Base-by-base conservation (phyloP, 306 rosid genomes). In the Quercus suber region DNA sequence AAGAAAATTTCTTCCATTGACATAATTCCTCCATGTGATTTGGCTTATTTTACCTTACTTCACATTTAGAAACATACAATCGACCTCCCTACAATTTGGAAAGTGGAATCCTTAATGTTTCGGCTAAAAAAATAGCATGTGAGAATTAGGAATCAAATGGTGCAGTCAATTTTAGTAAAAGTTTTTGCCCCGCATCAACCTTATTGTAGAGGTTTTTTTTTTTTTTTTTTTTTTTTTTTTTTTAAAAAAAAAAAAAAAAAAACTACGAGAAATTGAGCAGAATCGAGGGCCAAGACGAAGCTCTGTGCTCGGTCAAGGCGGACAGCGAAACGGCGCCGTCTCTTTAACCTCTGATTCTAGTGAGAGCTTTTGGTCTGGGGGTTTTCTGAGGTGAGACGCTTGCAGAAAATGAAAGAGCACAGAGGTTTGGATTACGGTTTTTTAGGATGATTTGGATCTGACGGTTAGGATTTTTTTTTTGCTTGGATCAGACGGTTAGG, bases 221-320 rank as follows among this genome's bases (percentile, higher is more conserved):
- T 5, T 35, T 35, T 33, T 5, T 21, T 21, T 21, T 21, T 35
- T 35, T 1, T 35, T 35, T 35, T 5, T 35, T 35, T 33, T 5
- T 21, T 21, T 21, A 0, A 21, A 21, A 21, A 21, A 21, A 43
- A 43, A 68, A 21, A 31, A 45, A 18, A 69, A 13, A 12, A 69
- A 27, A n/a, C 7, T 30, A 27, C 15, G 11, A 49, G 4, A n/a
- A 15, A 2, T 0, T 0, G 0, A 45, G 82, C 89, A 89, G 80
- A 89, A 91, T 74, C 53, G 89, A 90, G 97, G 95, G 88, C 97
- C 97, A 83, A 87, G 97, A 87, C 89, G 85, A 82, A 19, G 83
- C 82, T 8, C 3, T 3, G 41, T 1, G 81, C 85, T 89, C 33
- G 3, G 86, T 86, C 95, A 90, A 88, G 93, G 95, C 84, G 90